These are phyloP conservation scores for Kazachstania bromeliacearum DNA, from an alignment of 805 yeast genomes.

Conservation along the genomic window DNA sequence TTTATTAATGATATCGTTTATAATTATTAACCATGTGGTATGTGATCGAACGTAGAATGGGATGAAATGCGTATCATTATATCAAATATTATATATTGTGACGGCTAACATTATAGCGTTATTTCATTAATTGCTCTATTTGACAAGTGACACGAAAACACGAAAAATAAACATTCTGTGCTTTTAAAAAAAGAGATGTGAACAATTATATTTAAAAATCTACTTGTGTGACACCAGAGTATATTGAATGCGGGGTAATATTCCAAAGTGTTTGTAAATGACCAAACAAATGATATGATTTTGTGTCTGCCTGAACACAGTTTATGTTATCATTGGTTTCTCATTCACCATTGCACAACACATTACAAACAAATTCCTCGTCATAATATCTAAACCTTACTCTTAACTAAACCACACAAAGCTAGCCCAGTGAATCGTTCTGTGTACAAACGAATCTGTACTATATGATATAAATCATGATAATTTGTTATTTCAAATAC, in stretches of 20 bases:
- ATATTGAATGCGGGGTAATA: slow-evolving; percentile 34
- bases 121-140: no score
- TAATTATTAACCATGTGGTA: no score
- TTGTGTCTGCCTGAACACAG: slow-evolving; percentile 43
- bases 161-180: no score
- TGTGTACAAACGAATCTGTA: slow-evolving; percentile 51
- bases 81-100: no score
- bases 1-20: no score
- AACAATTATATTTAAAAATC: slow-evolving; percentile 49
- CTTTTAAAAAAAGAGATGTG: no score
- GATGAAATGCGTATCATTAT: no score
- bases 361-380: slow-evolving; percentile 63
- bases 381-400: slow-evolving; percentile 77
- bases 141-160: no score
- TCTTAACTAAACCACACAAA: slow-evolving; percentile 57
- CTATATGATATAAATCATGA: slow-evolving; percentile 83
- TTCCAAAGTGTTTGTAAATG: slow-evolving; percentile 68
- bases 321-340: slow-evolving; percentile 17
- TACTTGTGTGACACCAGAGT: slow-evolving; percentile 40
- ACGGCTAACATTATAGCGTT: no score
- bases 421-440: slow-evolving; percentile 37
- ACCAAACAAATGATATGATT: slow-evolving; percentile 58
- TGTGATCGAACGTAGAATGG: no score
- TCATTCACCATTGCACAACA: slow-evolving; percentile 25
- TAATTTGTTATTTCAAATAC: slow-evolving; percentile 67